Evolutionary conservation across 1,139 yeast genomes (phyloP).

Genomic region (Torulaspora globosa): DNA sequence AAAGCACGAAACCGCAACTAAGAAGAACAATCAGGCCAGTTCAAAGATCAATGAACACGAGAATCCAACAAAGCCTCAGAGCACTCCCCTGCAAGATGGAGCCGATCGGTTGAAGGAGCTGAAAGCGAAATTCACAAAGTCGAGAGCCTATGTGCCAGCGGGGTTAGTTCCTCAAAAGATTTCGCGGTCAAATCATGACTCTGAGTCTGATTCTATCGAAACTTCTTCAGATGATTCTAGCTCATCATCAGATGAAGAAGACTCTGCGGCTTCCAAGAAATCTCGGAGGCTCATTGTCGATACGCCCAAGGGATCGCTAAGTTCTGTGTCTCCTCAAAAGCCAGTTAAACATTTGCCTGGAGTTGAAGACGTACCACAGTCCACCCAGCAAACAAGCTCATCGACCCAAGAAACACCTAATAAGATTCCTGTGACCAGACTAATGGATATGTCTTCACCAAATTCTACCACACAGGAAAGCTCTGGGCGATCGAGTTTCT

Average conservation of each 20-base stretch:
- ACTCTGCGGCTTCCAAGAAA: constrained; percentile 24
- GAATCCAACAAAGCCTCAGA: not conserved
- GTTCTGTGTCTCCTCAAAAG: constrained; percentile 13
- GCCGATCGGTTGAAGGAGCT: constrained; percentile 19
- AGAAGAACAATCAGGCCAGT: constrained; percentile 20
- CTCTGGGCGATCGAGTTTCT: constrained; percentile 16
- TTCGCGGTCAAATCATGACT: constrained; percentile 12
- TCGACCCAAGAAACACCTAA: constrained; percentile 16
- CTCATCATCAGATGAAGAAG: constrained; percentile 26
- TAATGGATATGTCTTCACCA: constrained; percentile 21
- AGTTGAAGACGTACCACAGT: constrained; percentile 21
- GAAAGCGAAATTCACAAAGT: constrained; percentile 21
- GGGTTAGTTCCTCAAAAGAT: constrained; percentile 11
- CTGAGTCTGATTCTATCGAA: constrained; percentile 22
- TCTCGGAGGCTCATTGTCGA: constrained; percentile 40
- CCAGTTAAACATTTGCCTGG: constrained; percentile 4
- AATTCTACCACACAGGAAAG: constrained; percentile 11
- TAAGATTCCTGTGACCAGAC: constrained; percentile 20
- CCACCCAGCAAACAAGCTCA: constrained; percentile 14
- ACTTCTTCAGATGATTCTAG: constrained; percentile 19
- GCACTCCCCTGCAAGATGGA: constrained; percentile 6
- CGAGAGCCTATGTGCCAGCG: constrained; percentile 16
- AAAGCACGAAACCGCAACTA: constrained; percentile 26
- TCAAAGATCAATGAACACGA: constrained; percentile 5
- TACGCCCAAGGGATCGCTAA: constrained; percentile 37